Evolutionary conservation across 192 early-diverging fungal species (phyloP).

Genomic region (Coemansia sp.): DNA sequence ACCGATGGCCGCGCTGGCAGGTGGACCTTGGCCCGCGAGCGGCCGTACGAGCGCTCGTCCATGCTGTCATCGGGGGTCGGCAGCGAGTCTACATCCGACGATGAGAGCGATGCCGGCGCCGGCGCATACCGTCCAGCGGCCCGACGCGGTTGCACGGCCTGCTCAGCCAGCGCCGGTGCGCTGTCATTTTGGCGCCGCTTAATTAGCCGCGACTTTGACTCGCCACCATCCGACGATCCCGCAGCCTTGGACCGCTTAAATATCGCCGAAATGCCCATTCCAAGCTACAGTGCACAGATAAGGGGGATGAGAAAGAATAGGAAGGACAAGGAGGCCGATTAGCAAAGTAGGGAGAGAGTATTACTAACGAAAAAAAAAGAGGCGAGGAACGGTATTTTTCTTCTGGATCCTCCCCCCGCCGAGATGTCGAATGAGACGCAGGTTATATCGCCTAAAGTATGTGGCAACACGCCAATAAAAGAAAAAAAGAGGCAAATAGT

Average conservation of each 20-base stretch:
- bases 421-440: neutral
- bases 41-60: constrained; percentile 7
- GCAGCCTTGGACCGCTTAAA: constrained; percentile 39
- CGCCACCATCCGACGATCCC: neutral
- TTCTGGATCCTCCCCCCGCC: neutral
- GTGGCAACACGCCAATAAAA: too few relatives aligned
- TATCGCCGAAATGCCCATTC: constrained; percentile 48
- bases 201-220: constrained; percentile 15
- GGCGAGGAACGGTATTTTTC: neutral
- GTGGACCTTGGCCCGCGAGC: neutral
- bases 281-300: constrained; percentile 1
- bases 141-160: neutral
- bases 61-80: constrained; percentile 34
- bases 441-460: neutral
- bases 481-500: constrained; percentile 4
- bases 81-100: constrained; percentile 11
- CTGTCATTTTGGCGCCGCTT: constrained; percentile 10
- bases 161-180: neutral
- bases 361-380: neutral
- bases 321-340: neutral
- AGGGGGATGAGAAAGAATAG: neutral
- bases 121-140: neutral
- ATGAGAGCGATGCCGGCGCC: neutral
- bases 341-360: too few relatives aligned
- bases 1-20: neutral